phyloP scores from a whole-genome alignment of 2,329 filamentous ascomycete genomes.

The Pestalotiopsis sp. region DNA sequence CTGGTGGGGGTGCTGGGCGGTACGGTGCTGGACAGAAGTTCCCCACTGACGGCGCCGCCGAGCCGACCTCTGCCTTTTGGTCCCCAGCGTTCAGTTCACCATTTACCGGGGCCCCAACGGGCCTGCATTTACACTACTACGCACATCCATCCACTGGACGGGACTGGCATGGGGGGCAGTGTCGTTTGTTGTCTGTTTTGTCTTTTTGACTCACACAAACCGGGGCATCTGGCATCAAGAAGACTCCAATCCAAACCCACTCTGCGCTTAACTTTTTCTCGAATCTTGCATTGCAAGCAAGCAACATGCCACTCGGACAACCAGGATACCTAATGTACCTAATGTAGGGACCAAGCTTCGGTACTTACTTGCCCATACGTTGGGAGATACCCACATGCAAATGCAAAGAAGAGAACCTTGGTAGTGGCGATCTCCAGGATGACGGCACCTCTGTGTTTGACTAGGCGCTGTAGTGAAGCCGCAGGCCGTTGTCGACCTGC shows the following conservation, averaged over 20 bases:
- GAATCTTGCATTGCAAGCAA: neutral
- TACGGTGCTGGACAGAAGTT: neutral
- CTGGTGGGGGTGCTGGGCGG: neutral
- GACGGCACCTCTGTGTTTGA: neutral
- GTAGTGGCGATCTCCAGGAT: conserved; percentile 4
- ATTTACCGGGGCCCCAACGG: neutral
- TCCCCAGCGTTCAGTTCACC: neutral
- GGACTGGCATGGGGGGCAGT: neutral
- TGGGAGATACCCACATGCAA: neutral
- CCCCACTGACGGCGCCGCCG: conserved; percentile 1
- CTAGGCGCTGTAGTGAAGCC: neutral
- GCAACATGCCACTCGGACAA: neutral
- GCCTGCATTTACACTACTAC: neutral
- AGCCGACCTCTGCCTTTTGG: neutral
- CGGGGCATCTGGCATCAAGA: neutral
- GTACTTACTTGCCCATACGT: too few species aligned
- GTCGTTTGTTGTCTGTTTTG: neutral
- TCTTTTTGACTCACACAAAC: neutral
- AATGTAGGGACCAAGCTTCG: neutral
- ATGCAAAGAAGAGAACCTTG: neutral
- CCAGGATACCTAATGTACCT: neutral
- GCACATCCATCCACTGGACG: too few species aligned
- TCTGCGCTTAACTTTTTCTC: neutral
- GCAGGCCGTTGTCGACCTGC: neutral
- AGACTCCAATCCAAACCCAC: neutral